Evolutionary conservation across 306 rosid genomes (phyloP), one percentile per base, ranked within the genome.

Genomic region (Chamaecrista fasciculata): DNA sequence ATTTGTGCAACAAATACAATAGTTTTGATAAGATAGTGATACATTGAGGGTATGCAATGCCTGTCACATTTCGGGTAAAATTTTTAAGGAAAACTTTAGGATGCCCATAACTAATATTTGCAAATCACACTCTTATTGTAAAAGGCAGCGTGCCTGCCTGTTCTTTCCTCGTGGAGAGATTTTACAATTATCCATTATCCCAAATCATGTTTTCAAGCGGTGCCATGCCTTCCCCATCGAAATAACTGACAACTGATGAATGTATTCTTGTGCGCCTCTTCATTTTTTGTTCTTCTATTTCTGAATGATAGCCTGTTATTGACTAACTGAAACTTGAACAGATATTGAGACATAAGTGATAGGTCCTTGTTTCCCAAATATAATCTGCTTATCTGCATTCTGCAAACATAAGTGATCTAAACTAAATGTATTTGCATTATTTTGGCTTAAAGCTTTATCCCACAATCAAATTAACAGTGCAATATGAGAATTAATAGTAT

Each of bases 291-390:
- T 40, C 6, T 40, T 40, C 6, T 29, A 5, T 2, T 29, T 39
- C 1, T 0, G 84, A 43, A 58, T 81, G 78, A 91, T 83, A 11
- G 96, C 88, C 25, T 78, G 80, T 47, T 84, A 90, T 64, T 91
- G 84, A 55, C 87, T 84, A 52, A 91, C 89, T 73, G 91, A 88
- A 82, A 81, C 89, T 62, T 91, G 92, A 25, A 86, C 96, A 21
- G 91, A 91, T 70, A 77, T 91, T 23, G 92, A 90, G 64, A 82
- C 67, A 75, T 70, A 62, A 51, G 86, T 70, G 49, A 92, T 91
- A 29, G 1, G 71, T 37, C 1, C 39, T 9, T 56, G 14, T 63
- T 66, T 81, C 34, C 71, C 28, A 7, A 6, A 43, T 44, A 23
- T 4, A 4, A 26, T 31, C 31, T 56, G 49, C 12, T 25, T 48